Evolutionary conservation across 2,329 filamentous ascomycete species (phyloP).

Genomic region (Chrysoporthe cubensis): DNA sequence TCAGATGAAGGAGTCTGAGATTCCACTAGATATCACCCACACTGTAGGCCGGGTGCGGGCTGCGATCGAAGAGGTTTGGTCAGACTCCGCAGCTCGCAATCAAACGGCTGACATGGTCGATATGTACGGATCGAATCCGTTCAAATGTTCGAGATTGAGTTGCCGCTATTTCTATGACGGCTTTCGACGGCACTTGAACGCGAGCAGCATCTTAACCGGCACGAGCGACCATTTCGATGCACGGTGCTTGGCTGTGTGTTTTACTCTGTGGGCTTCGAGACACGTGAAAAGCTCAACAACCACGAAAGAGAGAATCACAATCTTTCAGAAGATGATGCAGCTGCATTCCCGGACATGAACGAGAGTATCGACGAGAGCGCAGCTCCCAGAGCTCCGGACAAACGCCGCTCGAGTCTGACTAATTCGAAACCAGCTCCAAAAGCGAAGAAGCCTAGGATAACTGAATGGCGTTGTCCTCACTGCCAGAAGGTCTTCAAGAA

Average conservation of each 20-base stretch:
- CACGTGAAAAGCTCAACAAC: background rate
- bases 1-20: slow-evolving; percentile 3
- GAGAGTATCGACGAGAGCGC: background rate
- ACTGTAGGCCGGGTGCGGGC: slow-evolving; percentile 12
- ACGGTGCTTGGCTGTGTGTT: slow-evolving; percentile 17
- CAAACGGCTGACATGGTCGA: slow-evolving; percentile 30
- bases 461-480: background rate
- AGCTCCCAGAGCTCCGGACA: background rate
- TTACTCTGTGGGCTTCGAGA: background rate
- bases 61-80: slow-evolving; percentile 14
- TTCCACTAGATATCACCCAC: background rate
- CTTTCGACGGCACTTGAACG: slow-evolving; percentile 37
- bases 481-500: slow-evolving; percentile 15
- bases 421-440: background rate
- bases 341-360: background rate
- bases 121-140: slow-evolving; percentile 41
- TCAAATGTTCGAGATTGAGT: slow-evolving; percentile 44
- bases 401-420: background rate
- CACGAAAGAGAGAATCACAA: background rate
- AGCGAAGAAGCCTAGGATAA: background rate
- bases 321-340: background rate
- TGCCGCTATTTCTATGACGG: slow-evolving; percentile 47
- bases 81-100: background rate
- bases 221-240: slow-evolving; percentile 43
- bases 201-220: slow-evolving; percentile 41